Evolutionary conservation across 1,284 basidiomycete genomes (phyloP).

Genomic region (Entoloma clypeatum): DNA sequence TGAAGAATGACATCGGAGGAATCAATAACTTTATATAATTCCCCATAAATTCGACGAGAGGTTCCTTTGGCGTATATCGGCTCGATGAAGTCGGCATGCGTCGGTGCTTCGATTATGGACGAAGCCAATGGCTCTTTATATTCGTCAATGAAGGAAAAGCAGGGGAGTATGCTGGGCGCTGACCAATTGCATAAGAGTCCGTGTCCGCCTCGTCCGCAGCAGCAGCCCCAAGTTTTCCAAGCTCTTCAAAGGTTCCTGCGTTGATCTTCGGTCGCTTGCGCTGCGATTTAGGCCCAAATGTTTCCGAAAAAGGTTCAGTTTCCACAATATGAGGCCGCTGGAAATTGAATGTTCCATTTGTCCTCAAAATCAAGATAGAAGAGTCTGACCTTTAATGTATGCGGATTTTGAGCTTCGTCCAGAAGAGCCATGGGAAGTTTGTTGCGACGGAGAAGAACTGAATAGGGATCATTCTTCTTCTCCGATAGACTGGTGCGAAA

Average conservation of each 20-base stretch:
- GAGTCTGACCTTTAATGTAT: conserved; percentile 64
- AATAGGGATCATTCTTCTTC: conserved; percentile 91
- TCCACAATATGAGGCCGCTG: conserved; percentile 90
- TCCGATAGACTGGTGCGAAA: conserved; percentile 83
- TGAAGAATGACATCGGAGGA: conserved; percentile 97
- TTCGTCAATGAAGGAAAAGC: conserved; percentile 1
- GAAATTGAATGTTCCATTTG: conserved; percentile 3
- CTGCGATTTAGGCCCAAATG: conserved; percentile 92
- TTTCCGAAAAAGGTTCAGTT: conserved; percentile 88
- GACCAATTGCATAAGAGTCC: conserved; percentile 41
- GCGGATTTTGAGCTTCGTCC: conserved; percentile 80
- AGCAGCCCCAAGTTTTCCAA: conserved; percentile 63
- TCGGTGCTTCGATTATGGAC: conserved; percentile 47
- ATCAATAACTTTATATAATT: conserved; percentile 99
- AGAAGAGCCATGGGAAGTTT: conserved; percentile 94
- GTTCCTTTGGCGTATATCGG: conserved; percentile 93
- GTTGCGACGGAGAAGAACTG: conserved; percentile 86
- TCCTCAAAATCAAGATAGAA: background rate
- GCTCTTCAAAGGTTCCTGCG: conserved; percentile 84
- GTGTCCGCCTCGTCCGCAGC: conserved; percentile 42
- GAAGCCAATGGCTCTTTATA: conserved; percentile 40
- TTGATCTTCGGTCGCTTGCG: conserved; percentile 85
- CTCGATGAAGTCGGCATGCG: conserved; percentile 75
- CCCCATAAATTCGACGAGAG: conserved; percentile 93
- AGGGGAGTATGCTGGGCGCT: conserved; percentile 15